These are phyloP conservation scores for Sesbania bispinosa DNA, from an alignment of 306 rosid genomes.

Conservation along the genomic window DNA sequence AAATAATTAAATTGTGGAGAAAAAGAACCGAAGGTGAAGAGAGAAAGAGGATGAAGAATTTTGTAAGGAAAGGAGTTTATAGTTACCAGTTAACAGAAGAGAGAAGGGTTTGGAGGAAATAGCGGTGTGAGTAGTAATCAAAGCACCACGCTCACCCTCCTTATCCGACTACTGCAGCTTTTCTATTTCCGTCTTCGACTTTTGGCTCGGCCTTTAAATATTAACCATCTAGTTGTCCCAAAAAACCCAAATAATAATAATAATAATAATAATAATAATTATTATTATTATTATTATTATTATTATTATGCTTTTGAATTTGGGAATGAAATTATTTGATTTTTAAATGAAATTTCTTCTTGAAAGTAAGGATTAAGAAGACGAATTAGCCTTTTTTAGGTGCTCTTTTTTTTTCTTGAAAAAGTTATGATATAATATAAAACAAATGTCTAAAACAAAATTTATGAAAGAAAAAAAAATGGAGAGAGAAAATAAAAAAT, in stretches of 20 bases:
- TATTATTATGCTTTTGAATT: neutral
- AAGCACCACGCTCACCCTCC: slow-evolving; percentile 19
- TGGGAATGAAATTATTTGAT: neutral
- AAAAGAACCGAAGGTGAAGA: neutral
- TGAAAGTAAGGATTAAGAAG: too few species aligned
- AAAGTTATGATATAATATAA: too few species aligned
- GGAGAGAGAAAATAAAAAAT: too few species aligned
- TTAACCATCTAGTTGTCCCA: too few species aligned
- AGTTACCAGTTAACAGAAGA: slow-evolving; percentile 2
- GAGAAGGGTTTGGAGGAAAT: neutral
- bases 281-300: too few species aligned
- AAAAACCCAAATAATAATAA: too few species aligned
- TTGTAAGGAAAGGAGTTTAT: neutral
- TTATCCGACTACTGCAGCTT: slow-evolving; percentile 17
- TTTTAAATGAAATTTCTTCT: too few species aligned
- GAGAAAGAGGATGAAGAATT: neutral
- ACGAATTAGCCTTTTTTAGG: too few species aligned
- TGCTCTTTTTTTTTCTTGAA: too few species aligned
- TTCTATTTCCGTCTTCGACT: neutral
- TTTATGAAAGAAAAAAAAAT: too few species aligned
- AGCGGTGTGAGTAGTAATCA: neutral
- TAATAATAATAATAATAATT: too few species aligned
- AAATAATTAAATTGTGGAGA: neutral
- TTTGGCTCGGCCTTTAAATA: neutral
- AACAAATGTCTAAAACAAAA: too few species aligned